Conservation (phyloP, 2,329 filamentous ascomycete species). For the Fusarium humuli region DNA sequence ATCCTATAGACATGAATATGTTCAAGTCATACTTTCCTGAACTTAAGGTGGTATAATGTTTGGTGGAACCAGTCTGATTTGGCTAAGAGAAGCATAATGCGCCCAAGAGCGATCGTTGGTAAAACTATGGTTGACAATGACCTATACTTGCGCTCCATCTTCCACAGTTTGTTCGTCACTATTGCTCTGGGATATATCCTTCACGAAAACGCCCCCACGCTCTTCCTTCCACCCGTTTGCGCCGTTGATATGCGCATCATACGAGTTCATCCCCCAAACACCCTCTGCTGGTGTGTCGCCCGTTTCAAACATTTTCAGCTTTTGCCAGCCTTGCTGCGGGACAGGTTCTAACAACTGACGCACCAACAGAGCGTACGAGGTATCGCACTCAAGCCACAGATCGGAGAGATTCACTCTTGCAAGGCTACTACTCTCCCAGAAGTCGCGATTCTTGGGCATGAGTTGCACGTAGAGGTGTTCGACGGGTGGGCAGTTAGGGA, state of each 20-base stretch:
- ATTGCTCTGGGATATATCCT: conserved; percentile 12
- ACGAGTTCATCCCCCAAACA: conserved; percentile 60
- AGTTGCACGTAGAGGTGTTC: conserved; percentile 67
- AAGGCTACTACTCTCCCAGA: conserved; percentile 53
- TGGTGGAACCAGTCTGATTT: neutral
- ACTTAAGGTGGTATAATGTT: neutral
- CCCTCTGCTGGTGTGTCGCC: conserved; percentile 60
- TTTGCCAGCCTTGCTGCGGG: conserved; percentile 51
- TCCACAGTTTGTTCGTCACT: neutral
- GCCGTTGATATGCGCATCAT: conserved; percentile 53
- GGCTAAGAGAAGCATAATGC: neutral
- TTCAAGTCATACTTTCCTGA: neutral
- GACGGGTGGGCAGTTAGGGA: conserved; percentile 62
- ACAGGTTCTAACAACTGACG: conserved; percentile 52
- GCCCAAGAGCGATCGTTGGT: neutral
- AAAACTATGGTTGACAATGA: neutral
- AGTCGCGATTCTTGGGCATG: conserved; percentile 53
- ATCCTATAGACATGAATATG: too few species aligned
- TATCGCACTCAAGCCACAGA: conserved; percentile 66
- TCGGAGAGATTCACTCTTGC: conserved; percentile 57
- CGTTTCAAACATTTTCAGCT: conserved; percentile 61
- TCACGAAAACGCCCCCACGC: conserved; percentile 59
- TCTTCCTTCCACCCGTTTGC: conserved; percentile 58
- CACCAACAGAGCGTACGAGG: conserved; percentile 61
- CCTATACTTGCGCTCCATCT: conserved; percentile 1